Base-by-base conservation (phyloP, 768 basidiomycete genomes). In the Leccinum sublutescens region DNA sequence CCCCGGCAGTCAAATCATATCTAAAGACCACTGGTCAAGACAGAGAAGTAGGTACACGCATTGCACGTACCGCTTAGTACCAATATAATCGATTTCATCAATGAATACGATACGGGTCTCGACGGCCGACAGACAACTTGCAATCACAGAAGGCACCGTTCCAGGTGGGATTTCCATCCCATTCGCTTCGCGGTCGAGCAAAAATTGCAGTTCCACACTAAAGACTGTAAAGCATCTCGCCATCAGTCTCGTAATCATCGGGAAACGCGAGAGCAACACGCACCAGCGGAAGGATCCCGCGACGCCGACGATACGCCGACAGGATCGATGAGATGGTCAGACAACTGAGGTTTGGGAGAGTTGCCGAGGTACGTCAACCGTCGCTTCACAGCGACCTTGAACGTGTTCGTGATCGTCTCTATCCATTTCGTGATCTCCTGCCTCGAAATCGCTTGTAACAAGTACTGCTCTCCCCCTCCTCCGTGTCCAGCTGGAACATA, bases 1-100 rank as follows among this genome's bases (percentile, higher is more conserved):
- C 97, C 31, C 97, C 96, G 2, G 95, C 98, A 55, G 95, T 95
- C 21, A 96, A 98, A 64, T 99, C 97, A 73, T 98, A 99, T 59
- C 94, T 97, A 52, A 14, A 50, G 45, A 43, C 36, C 12, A 29
- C 11, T 7, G 2, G 60, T 61, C 57, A 65, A 53, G 52, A 50
- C 31, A 43, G 12, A 56, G 54, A 57, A 43, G 31, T 25, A 50
- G 14, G 6, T 21, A 52, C 15, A 10, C 17, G 11, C 53, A 55
- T 29, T 19, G 8, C n/a, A 73, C 82, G 57, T 62, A 94, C 90
- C 97, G 90, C 78, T 99, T 99, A 5, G 96, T 98, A 72, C 97
- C 96, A 66, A 98, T 83, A 14, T 97, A 96, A 69, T 99, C 97
- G 57, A 4, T 25, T 25, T 25, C 23, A 25, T 99, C 97, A 71